Evolutionary conservation across 257 asterid genomes (phyloP), one percentile per base, ranked within the genome.

Genomic region (Solanum medicagineum): DNA sequence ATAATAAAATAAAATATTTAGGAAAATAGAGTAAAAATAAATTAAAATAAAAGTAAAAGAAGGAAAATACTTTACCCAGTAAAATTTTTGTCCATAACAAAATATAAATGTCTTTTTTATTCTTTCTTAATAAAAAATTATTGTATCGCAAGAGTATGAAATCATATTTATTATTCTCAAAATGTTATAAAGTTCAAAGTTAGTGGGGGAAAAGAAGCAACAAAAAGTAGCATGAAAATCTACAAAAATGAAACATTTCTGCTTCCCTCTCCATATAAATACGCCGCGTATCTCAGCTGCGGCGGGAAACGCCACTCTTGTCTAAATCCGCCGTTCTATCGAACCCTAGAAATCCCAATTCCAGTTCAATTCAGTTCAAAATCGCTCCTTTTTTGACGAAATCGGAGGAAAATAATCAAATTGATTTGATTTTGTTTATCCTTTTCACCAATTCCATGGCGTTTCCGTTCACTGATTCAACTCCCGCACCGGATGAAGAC

Each of bases 291-390:
- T 75, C 22, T 17, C n/a, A 55, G 11, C 62, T 81, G 86, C 93
- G 96, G 96, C 95, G 96, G 95, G 96, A 94, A 94, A 92, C 85
- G 40, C 14, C 22, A 32, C 71, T 40, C 51, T n/a, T 83, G 22
- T 26, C 60, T 93, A 91, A 91, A 92, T 42, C 20, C 55, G 75
- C 44, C n/a, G 32, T 60, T n/a, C 19, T 45, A 42, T 79, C 29
- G 51, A 59, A 57, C 75, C 83, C 79, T 85, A 80, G 82, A 88
- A 49, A 81, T 85, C 79, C 71, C 73, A 68, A 59, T 86, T 80
- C 26, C 87, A 85, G 70, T 29, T 14, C 42, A 75, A 75, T 49
- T 75, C 60, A 75, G 42, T 10, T 49, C 7, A 75, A 75, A 75
- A 75, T 75, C 45, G 9, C 5, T 4, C 45, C 22, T 4, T 4